A percentile compares a stretch with the other conserved stretches of the same genome.
These are phyloP conservation scores for Tuber indicum DNA, from an alignment of 495 filamentous ascomycete species.

Conservation along the genomic window DNA sequence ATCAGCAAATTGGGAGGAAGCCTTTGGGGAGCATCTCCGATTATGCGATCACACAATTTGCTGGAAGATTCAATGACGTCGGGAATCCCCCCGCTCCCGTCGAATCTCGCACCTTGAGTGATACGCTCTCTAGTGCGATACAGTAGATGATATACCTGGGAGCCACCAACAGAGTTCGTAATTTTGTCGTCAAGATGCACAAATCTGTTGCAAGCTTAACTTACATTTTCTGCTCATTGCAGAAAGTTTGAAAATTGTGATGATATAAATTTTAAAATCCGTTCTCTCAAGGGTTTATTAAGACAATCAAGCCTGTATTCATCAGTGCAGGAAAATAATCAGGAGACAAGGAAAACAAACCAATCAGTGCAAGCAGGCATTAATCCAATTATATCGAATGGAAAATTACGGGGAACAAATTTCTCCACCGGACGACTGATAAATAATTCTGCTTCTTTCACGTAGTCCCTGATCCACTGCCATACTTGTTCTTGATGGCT, in stretches of 20 bases:
- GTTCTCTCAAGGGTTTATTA: conserved; percentile 69
- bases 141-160: conserved; percentile 56
- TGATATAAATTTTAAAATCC: conserved; percentile 72
- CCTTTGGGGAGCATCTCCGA: conserved; percentile 44
- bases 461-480: conserved; percentile 67
- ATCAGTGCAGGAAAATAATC: background rate
- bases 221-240: conserved; percentile 54
- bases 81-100: conserved; percentile 77
- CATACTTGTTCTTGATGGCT: conserved; percentile 69
- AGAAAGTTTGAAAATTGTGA: conserved; percentile 62
- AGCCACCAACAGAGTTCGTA: conserved; percentile 12
- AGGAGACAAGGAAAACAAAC: conserved; percentile 41
- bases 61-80: conserved; percentile 73
- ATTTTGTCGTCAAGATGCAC: background rate
- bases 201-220: too few relatives aligned
- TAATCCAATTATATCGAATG: conserved; percentile 70
- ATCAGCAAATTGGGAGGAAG: conserved; percentile 68
- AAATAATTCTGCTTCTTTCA: conserved; percentile 67
- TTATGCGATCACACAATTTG: conserved; percentile 59
- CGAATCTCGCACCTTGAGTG: conserved; percentile 76
- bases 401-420: too few relatives aligned
- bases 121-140: conserved; percentile 73
- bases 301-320: conserved; percentile 66
- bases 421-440: conserved; percentile 68
- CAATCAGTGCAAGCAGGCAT: conserved; percentile 83